Evolutionary conservation across 441 rosid genomes (phyloP).

Genomic region (Bocquillonia castaneifolia): DNA sequence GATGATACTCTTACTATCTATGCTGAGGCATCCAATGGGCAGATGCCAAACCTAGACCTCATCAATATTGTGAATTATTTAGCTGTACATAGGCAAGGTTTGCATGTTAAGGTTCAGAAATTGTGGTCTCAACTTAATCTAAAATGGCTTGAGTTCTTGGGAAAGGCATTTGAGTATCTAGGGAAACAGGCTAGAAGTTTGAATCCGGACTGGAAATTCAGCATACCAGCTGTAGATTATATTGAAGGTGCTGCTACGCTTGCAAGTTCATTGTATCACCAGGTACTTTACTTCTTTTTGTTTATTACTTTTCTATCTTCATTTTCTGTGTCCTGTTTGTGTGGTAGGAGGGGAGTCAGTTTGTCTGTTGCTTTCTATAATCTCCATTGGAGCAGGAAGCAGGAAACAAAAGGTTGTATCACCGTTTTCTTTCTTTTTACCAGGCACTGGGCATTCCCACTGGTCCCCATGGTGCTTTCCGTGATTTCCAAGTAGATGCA

Average conservation of each 20-base stretch:
- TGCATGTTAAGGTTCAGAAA: conserved; percentile 65
- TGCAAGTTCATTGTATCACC: conserved; percentile 81
- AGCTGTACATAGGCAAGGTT: conserved; percentile 85
- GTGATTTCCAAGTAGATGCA: conserved; percentile 91
- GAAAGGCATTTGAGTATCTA: conserved; percentile 50
- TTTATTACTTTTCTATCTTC: conserved; percentile 11
- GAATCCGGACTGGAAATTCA: conserved; percentile 73
- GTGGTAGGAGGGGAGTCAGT: not conserved
- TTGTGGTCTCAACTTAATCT: conserved; percentile 50
- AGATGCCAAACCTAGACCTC: conserved; percentile 95
- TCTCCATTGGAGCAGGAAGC: conserved; percentile 3
- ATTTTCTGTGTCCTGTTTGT: not conserved
- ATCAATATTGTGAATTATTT: conserved; percentile 83
- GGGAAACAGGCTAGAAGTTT: conserved; percentile 54
- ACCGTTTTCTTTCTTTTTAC: conserved; percentile 9
- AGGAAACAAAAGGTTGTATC: conserved; percentile 7
- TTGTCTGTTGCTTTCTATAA: not conserved
- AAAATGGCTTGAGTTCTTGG: conserved; percentile 52
- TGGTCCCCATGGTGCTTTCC: conserved; percentile 94
- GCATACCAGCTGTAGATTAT: conserved; percentile 72
- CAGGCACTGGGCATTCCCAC: conserved; percentile 94
- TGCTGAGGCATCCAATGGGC: conserved; percentile 96
- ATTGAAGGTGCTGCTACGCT: conserved; percentile 80
- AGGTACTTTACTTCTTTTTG: conserved; percentile 40
- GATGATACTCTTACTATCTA: conserved; percentile 64